Evolutionary conservation across 192 early-diverging fungal species (phyloP), one percentile per base, ranked within the genome.

Genomic region (Podochytrium sp.): DNA sequence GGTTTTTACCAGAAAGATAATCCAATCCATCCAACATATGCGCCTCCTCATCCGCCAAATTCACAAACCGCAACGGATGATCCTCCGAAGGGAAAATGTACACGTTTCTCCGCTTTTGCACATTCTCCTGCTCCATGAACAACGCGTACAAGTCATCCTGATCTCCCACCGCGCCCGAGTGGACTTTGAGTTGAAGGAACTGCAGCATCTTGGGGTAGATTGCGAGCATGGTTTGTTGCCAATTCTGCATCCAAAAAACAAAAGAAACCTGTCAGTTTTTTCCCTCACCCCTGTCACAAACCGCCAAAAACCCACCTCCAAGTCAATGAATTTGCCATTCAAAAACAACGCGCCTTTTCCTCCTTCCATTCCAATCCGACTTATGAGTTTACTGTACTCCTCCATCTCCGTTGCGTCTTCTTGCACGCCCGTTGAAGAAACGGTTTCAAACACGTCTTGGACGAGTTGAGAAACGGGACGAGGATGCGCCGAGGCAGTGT

Each of bases 261-360:
- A 47, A 10, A 30, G 27, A 72, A 82, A 65, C 25, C 33, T 53
- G 40, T 7, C 65, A 23, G 5, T 70, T 61, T n/a, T 23, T 27
- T n/a, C 18, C n/a, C n/a, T n/a, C 3, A 60, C 37, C 2, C 39
- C 33, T 43, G 3, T 32, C 40, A 7, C 39, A 70, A 65, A 49
- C 38, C 1, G 65, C 52, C 63, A 82, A 49, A 75, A 70, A 35
- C 37, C 60, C 20, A 76, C 85, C n/a, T 89, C 82, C 70, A 92
- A 76, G 14, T 85, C 83, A 66, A 90, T 76, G 68, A 86, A 87
- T 73, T 90, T 91, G 57, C 95, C 95, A 73, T 97, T 97, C 40
- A 92, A 68, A 85, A 95, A 97, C 1, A 89, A 66, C 4, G 84
- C 80, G 6, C 89, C 87, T 0, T 38, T 4, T 25, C 18, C 18